Conservation (phyloP, 2,329 filamentous ascomycete species). For the Elsinoe arachidis region DNA sequence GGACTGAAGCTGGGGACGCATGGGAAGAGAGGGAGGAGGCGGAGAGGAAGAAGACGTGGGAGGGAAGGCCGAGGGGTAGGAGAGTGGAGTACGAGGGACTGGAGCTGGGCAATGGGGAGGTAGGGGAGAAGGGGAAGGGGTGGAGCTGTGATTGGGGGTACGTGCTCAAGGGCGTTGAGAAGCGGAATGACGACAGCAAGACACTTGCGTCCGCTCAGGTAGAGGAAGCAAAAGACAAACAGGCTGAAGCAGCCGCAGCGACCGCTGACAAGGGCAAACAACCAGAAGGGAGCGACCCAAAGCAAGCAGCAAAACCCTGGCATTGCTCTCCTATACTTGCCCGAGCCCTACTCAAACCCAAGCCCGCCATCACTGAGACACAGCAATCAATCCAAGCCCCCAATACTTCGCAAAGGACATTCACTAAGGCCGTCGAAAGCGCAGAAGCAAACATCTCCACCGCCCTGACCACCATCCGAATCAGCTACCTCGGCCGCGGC, state of each 20-base stretch:
- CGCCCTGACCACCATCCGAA: conserved; percentile 51
- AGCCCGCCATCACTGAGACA: conserved; percentile 15
- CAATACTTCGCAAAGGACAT: background rate
- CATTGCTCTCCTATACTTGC: conserved; percentile 29
- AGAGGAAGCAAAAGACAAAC: background rate
- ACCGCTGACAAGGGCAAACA: conserved; percentile 13
- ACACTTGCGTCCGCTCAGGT: background rate
- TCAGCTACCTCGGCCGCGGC: conserved; percentile 63
- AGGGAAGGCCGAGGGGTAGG: conserved; percentile 71
- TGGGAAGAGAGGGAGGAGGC: conserved; percentile 66
- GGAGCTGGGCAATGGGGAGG: conserved; percentile 62
- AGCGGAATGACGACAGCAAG: background rate
- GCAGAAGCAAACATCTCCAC: conserved; percentile 23
- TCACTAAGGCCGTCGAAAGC: background rate
- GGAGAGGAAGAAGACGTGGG: conserved; percentile 58
- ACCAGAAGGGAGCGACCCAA: conserved; percentile 23
- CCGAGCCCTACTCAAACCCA: conserved; percentile 19
- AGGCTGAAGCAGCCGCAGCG: no score
- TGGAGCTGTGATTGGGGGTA: conserved; percentile 68
- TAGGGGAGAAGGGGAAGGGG: conserved; percentile 73
- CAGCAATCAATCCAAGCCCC: background rate
- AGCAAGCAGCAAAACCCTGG: conserved; percentile 32
- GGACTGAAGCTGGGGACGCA: conserved; percentile 65
- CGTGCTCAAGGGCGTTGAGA: background rate
- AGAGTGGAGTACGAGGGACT: conserved; percentile 66